These are phyloP conservation scores for Neoconidiobolus thromboides DNA, from an alignment of 371 early-diverging fungal species.

Conservation along the genomic window DNA sequence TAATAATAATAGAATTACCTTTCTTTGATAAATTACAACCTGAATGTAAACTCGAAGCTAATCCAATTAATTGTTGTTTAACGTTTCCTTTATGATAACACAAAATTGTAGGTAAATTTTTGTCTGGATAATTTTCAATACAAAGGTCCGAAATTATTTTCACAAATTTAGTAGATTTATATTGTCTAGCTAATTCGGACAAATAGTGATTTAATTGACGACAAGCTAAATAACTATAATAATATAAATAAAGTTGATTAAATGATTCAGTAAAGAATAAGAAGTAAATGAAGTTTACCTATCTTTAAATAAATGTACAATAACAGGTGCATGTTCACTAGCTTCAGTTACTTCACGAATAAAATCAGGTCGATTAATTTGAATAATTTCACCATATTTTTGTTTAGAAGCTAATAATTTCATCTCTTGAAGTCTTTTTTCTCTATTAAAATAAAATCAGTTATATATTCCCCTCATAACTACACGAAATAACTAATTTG, in stretches of 20 bases:
- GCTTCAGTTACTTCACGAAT: conserved; percentile 76
- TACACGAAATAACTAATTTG: neutral
- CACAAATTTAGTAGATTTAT: conserved; percentile 77
- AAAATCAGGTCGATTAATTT: conserved; percentile 87
- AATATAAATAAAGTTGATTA: neutral
- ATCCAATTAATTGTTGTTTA: conserved; percentile 60
- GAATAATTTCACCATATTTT: conserved; percentile 56
- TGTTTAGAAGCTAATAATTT: conserved; percentile 33
- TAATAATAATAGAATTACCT: too few species aligned
- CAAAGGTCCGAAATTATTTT: conserved; percentile 82
- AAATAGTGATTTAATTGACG: conserved; percentile 61
- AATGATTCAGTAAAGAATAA: too few species aligned
- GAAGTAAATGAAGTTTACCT: conserved; percentile 18
- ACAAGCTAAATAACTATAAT: conserved; percentile 44
- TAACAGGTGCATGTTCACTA: conserved; percentile 52
- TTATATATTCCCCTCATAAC: neutral
- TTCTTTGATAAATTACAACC: too few species aligned
- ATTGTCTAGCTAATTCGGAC: conserved; percentile 50
- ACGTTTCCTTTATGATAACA: conserved; percentile 77
- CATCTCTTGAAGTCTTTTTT: conserved; percentile 62
- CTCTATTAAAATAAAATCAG: conserved; percentile 17
- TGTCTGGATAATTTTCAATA: conserved; percentile 84
- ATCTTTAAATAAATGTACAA: conserved; percentile 56
- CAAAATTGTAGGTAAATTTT: conserved; percentile 76
- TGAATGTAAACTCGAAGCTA: conserved; percentile 9